Conservation (phyloP, 257 asterid species). For the Salvia miltiorrhiza region DNA sequence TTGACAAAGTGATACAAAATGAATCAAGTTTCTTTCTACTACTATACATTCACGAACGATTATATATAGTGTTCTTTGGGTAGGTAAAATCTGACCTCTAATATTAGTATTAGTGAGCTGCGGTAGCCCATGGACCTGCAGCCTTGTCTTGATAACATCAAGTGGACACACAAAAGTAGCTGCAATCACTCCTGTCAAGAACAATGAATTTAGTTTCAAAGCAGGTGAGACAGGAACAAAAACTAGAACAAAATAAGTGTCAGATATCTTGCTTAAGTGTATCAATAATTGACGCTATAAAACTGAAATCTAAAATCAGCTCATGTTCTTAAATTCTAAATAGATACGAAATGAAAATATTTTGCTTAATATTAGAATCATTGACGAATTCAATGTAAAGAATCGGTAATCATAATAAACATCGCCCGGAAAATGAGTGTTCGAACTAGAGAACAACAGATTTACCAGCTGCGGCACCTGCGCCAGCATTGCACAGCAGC, state of each 20-base stretch:
- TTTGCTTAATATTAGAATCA: not conserved
- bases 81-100: conserved; percentile 50
- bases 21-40: not conserved
- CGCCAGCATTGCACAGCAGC: conserved; percentile 86
- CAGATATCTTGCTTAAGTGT: not conserved
- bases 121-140: conserved; percentile 92
- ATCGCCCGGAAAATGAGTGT: not conserved
- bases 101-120: conserved; percentile 55
- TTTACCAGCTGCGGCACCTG: conserved; percentile 98
- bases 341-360: not conserved
- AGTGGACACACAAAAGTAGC: conserved; percentile 97
- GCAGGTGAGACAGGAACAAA: not conserved
- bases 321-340: not conserved
- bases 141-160: conserved; percentile 96
- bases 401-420: not conserved
- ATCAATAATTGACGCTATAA: not conserved
- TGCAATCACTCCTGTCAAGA: conserved; percentile 81
- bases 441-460: not conserved
- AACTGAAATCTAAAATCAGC: not conserved
- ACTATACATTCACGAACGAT: not conserved
- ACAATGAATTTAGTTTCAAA: not conserved
- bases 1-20: not conserved
- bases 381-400: not conserved
- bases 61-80: not conserved
- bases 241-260: not conserved